phyloP scores from a whole-genome alignment of 2,329 filamentous ascomycete species.

The Achaetomium macrosporum region DNA sequence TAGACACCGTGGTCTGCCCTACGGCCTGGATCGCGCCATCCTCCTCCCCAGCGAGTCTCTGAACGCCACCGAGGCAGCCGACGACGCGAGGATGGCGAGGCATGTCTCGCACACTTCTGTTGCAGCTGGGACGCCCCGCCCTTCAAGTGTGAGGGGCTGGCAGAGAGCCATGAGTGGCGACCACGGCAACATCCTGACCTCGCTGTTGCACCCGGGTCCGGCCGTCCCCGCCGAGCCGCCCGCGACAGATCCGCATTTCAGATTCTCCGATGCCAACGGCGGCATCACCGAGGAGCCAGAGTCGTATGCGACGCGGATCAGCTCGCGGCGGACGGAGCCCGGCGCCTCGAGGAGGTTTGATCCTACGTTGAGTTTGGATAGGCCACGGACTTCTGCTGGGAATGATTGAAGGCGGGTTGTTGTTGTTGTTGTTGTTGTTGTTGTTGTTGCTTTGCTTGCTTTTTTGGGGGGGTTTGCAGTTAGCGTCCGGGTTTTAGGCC shows the following conservation, averaged over 20 bases:
- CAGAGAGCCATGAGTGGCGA: conserved; percentile 35
- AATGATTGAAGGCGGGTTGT: neutral
- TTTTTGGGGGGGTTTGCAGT: too few relatives aligned
- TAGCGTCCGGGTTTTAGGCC: too few relatives aligned
- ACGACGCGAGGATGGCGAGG: conserved; percentile 35
- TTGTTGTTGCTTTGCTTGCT: neutral
- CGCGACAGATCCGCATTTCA: conserved; percentile 3
- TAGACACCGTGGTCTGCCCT: conserved; percentile 62
- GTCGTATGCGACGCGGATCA: conserved; percentile 14
- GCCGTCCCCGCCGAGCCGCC: conserved; percentile 28
- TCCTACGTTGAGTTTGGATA: neutral
- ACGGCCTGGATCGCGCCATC: conserved; percentile 58
- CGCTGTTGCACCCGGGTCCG: conserved; percentile 46
- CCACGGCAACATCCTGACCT: conserved; percentile 39
- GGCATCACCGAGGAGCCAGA: conserved; percentile 14
- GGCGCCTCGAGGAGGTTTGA: conserved; percentile 5
- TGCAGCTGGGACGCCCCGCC: conserved; percentile 26
- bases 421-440: neutral
- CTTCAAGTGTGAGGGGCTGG: conserved; percentile 29
- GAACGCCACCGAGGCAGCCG: conserved; percentile 47
- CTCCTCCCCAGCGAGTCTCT: conserved; percentile 53
- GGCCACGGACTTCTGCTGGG: conserved; percentile 9
- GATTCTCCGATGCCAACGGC: conserved; percentile 7
- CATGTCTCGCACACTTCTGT: conserved; percentile 32
- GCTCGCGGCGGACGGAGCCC: conserved; percentile 17